Evolutionary conservation across 345 rosid genomes (phyloP), one percentile per base, ranked within the genome.

Genomic region (Melastoma malabathricum): DNA sequence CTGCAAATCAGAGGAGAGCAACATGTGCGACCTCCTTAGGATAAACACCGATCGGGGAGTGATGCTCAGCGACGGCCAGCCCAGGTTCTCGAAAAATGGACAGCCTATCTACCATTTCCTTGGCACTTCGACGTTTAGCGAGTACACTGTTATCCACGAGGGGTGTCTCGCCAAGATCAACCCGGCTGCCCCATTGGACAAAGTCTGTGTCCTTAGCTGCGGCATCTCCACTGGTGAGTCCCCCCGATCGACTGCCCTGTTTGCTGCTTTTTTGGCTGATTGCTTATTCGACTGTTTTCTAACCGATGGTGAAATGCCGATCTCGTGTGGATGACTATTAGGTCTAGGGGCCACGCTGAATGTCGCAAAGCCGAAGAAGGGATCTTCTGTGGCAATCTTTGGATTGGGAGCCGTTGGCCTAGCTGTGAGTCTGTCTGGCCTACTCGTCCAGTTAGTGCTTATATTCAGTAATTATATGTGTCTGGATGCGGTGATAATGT

Each of bases 141-240:
- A 67, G 47, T 64, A 67, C 59, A 75, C 80, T 12, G 74, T 68
- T 13, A 53, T 60, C 41, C 76, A 75, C 39, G 63, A 47, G 13
- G 76, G 74, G 1, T 71, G 69, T 55, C 54, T 68, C 1, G 76
- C 76, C 46, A 75, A 75, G 72, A 66, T 75, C 69, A 63, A 75
- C 43, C 77, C 80, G 5, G 59, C 18, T 6, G 76, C 80, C 49
- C 80, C 80, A 0, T 46, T 68, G 1, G 77, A 71, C 65, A 75
- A 71, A 75, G 72, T 72, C 27, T 72, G 71, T 43, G 47, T 72
- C 44, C 72, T 75, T 22, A 67, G 81, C 57, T 75, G 77, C 3
- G 77, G 81, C 16, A 62, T 72, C 43, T 72, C 75, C 4, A 75
- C 77, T 55, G 81, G 76, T 68, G 15, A 22, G 57, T 17, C 18